Percentiles rank a stretch among this genome's conserved stretches.
These are phyloP conservation scores for Paramyrothecium sp. DNA, from an alignment of 2,329 filamentous ascomycete genomes.

Conservation along the genomic window DNA sequence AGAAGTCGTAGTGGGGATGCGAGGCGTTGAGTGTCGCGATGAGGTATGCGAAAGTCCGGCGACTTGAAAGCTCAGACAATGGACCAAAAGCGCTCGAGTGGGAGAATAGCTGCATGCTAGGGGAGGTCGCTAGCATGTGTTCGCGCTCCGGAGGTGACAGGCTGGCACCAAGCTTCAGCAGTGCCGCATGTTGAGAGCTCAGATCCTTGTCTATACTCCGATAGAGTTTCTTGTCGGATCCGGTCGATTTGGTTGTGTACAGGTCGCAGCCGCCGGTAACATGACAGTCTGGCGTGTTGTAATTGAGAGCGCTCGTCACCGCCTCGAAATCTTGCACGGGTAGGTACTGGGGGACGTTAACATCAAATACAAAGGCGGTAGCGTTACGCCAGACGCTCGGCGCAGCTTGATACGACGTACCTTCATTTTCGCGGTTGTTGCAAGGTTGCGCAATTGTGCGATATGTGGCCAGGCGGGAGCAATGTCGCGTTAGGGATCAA, in stretches of 20 bases:
- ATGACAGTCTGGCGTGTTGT: conserved; percentile 89
- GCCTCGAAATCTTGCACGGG: conserved; percentile 88
- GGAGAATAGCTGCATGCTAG: conserved; percentile 57
- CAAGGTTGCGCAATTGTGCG: neutral
- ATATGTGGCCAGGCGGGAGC: too few species aligned
- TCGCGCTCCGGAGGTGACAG: conserved; percentile 80
- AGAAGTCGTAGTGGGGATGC: conserved; percentile 92
- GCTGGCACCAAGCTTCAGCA: conserved; percentile 81
- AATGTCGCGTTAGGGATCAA: conserved; percentile 6
- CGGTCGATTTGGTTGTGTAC: conserved; percentile 95
- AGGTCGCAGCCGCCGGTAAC: conserved; percentile 93
- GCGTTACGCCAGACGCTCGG: neutral
- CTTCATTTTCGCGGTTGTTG: conserved; percentile 32
- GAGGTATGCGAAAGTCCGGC: conserved; percentile 90
- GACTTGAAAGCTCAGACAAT: conserved; percentile 82
- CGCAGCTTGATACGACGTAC: conserved; percentile 19
- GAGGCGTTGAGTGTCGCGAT: conserved; percentile 96
- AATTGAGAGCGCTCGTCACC: conserved; percentile 90
- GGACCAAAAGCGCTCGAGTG: conserved; percentile 90
- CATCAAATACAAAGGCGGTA: neutral
- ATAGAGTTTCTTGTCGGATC: conserved; percentile 95
- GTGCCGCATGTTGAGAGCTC: conserved; percentile 85
- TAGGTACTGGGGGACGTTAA: conserved; percentile 66
- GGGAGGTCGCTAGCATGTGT: conserved; percentile 68
- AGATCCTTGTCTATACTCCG: conserved; percentile 91